phyloP scores from a whole-genome alignment of 2,329 filamentous ascomycete genomes.

The Alternaria solani region DNA sequence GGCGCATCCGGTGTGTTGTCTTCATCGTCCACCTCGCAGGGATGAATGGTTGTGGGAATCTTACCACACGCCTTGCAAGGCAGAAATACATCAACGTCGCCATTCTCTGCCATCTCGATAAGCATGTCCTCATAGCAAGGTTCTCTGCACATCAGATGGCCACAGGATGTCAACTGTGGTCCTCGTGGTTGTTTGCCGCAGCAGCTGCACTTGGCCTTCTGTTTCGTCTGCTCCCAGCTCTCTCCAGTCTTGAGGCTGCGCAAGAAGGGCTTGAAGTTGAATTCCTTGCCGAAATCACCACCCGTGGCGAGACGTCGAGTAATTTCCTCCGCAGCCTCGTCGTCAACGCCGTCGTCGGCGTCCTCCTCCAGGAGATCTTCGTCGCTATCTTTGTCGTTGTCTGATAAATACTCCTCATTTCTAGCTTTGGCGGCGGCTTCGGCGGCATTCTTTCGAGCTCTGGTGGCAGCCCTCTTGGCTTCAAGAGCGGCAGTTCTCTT shows the following conservation, averaged over 20 bases:
- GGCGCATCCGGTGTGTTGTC: constrained; percentile 10
- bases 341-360: neutral
- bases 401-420: constrained; percentile 8
- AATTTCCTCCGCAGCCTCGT: neutral
- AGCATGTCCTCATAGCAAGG: constrained; percentile 54
- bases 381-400: constrained; percentile 17
- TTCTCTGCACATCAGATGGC: constrained; percentile 63
- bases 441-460: constrained; percentile 8
- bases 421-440: constrained; percentile 11
- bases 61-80: constrained; percentile 49
- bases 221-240: constrained; percentile 49
- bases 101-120: constrained; percentile 36
- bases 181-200: constrained; percentile 54
- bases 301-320: constrained; percentile 4
- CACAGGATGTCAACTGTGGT: constrained; percentile 60
- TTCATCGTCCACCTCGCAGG: constrained; percentile 34
- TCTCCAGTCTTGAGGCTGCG: constrained; percentile 41
- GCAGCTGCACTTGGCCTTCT: constrained; percentile 55
- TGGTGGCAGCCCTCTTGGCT: constrained; percentile 12
- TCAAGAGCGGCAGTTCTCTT: constrained; percentile 16
- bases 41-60: constrained; percentile 27
- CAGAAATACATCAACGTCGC: neutral
- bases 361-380: constrained; percentile 7
- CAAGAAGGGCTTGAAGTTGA: constrained; percentile 55
- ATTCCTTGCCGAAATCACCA: constrained; percentile 47